Percentiles rank a stretch among this genome's conserved stretches.
phyloP scores from a whole-genome alignment of 768 basidiomycete species.

The Boletus reticuloceps region DNA sequence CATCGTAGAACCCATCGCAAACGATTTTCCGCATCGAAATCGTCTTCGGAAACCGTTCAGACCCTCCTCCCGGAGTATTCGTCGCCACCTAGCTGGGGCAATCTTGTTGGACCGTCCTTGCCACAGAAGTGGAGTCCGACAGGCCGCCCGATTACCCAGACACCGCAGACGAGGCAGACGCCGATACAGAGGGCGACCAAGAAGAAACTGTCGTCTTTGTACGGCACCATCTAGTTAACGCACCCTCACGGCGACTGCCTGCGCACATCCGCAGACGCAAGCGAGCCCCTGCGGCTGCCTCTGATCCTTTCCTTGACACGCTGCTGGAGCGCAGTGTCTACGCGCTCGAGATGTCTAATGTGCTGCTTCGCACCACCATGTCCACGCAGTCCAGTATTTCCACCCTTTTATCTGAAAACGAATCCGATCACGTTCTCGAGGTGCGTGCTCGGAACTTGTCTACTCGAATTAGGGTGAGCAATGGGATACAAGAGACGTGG shows the following conservation, averaged over 20 bases:
- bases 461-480: constrained; percentile 46
- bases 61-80: constrained; percentile 70
- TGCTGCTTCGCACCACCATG: constrained; percentile 72
- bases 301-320: constrained; percentile 69
- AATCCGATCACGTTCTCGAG: constrained; percentile 45
- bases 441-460: constrained; percentile 52
- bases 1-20: constrained; percentile 49
- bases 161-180: constrained; percentile 75
- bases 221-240: constrained; percentile 27
- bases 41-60: constrained; percentile 65
- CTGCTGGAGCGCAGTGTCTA: constrained; percentile 79
- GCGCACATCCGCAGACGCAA: constrained; percentile 25
- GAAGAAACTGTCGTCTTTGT: constrained; percentile 20
- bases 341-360: constrained; percentile 84
- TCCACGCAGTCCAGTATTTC: constrained; percentile 60
- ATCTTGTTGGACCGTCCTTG: constrained; percentile 10
- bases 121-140: constrained; percentile 44
- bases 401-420: constrained; percentile 46
- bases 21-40: constrained; percentile 51
- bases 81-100: constrained; percentile 32
- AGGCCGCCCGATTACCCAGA: constrained; percentile 74
- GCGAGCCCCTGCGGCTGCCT: constrained; percentile 21
- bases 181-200: constrained; percentile 50
- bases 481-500: constrained; percentile 54
- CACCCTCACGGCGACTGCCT: constrained; percentile 34